Base-by-base conservation (phyloP, 1,284 basidiomycete genomes). In the Trametes polyzona region DNA sequence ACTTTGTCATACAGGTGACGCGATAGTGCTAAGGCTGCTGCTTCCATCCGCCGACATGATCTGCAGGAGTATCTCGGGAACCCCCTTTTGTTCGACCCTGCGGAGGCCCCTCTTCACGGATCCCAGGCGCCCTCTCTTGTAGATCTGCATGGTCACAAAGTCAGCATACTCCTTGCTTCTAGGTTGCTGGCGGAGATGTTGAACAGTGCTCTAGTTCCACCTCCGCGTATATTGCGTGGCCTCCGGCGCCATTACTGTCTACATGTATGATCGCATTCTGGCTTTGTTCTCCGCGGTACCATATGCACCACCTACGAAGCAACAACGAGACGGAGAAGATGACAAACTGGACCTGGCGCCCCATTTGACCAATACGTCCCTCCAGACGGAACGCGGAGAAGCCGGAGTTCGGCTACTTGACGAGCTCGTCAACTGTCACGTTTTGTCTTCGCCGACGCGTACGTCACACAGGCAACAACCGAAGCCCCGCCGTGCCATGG, bases 1-100 rank as follows among this genome's bases (percentile, higher is more conserved):
- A 98, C 74, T 99, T 98, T 74, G 95, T 99, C 17, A 89, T 98
- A 49, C 97, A 99, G 83, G 95, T 94, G n/a, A 68, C 47, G 4
- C 23, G 5, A 14, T 7, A 14, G 7, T 12, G 9, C 30, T 23
- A 19, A 16, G 8, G 16, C 19, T 17, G 7, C 64, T 33, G 35
- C 1, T 30, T 9, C 5, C 37, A 36, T 4, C n/a, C n/a, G 4
- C 27, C 29, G 10, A 48, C n/a, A 12, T n/a, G 19, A 4, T 30
- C 24, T 14, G 10, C 62, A 97, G 94, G 92, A 96, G 76, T 98
- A 97, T 71, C 71, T 96, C 4, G 70, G 79, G 10, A 77, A 79
- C 10, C 95, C 95, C 0, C 73, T 98, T 1, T 80, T 98, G 1
- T 65, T 96, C 33, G 88, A 93, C 70, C 89, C 92, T 14, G 68